phyloP scores from a whole-genome alignment of 2,329 filamentous ascomycete genomes.

The Diplodia sapinea region DNA sequence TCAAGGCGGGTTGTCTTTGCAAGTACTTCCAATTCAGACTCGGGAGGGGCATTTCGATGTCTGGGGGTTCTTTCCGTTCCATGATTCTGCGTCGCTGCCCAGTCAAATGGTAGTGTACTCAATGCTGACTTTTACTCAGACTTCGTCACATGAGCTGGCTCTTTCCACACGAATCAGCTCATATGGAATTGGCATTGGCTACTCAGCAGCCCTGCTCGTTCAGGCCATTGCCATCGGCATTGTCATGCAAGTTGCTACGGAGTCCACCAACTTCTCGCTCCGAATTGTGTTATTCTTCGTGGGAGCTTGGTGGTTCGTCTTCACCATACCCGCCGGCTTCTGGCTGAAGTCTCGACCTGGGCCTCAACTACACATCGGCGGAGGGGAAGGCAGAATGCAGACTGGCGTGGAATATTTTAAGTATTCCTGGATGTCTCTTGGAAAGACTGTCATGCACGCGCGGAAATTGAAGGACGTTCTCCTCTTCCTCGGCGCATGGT shows the following conservation, averaged over 20 bases:
- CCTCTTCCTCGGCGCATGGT: slow-evolving; percentile 87
- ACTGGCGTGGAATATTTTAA: slow-evolving; percentile 74
- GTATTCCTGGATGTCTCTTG: slow-evolving; percentile 87
- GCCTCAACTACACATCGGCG: slow-evolving; percentile 63
- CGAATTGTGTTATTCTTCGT: slow-evolving; percentile 86
- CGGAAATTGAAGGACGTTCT: slow-evolving; percentile 73
- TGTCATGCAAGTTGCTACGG: slow-evolving; percentile 64
- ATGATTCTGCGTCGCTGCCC: background rate
- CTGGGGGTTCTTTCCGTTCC: background rate
- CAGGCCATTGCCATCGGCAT: slow-evolving; percentile 82
- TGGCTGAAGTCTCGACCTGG: slow-evolving; percentile 90
- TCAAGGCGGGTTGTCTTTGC: background rate
- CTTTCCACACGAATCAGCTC: slow-evolving; percentile 91
- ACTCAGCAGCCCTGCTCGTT: slow-evolving; percentile 82
- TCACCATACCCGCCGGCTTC: slow-evolving; percentile 84
- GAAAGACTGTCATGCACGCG: slow-evolving; percentile 77
- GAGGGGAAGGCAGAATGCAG: slow-evolving; percentile 40
- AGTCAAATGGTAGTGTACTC: background rate
- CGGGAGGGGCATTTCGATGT: background rate
- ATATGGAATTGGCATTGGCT: slow-evolving; percentile 91
- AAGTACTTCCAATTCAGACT: background rate
- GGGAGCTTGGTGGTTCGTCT: slow-evolving; percentile 90
- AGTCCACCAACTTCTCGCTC: slow-evolving; percentile 82
- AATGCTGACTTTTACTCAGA: slow-evolving; percentile 2
- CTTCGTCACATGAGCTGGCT: slow-evolving; percentile 70